Percentiles rank a stretch among this genome's conserved stretches.
Evolutionary conservation across 345 rosid genomes (phyloP).

Genomic region (Turritis glabra): DNA sequence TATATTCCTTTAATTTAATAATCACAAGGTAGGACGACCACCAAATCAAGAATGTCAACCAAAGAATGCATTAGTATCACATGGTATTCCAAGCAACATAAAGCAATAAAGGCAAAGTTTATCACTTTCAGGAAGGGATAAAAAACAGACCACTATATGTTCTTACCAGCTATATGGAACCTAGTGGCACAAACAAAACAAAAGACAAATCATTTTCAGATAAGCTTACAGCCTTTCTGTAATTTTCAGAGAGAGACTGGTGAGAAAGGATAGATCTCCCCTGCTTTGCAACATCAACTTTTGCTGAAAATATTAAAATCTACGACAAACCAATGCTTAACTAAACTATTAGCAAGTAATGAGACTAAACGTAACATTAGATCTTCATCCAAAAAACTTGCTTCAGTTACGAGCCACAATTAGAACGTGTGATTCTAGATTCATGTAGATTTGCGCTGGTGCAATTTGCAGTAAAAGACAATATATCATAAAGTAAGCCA

Average conservation of each 20-base stretch:
- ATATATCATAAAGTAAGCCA: slow-evolving; percentile 6
- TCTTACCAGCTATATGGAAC: slow-evolving; percentile 37
- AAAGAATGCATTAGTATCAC: slow-evolving; percentile 30
- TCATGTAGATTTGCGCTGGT: not conserved
- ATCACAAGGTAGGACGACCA: slow-evolving; percentile 16
- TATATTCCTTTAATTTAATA: not conserved
- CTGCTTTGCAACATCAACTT: slow-evolving; percentile 28
- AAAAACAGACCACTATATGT: slow-evolving; percentile 27
- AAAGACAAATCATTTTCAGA: slow-evolving; percentile 33
- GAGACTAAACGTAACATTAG: slow-evolving; percentile 1
- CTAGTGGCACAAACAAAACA: slow-evolving; percentile 37
- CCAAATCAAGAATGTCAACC: slow-evolving; percentile 26
- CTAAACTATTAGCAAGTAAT: slow-evolving; percentile 1
- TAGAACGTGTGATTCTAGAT: slow-evolving; percentile 1
- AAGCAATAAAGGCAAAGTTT: slow-evolving; percentile 31
- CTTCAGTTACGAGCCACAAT: slow-evolving; percentile 9
- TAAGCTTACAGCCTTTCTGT: slow-evolving; percentile 19
- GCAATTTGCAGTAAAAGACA: slow-evolving; percentile 27
- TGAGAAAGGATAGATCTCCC: slow-evolving; percentile 26
- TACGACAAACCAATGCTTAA: slow-evolving; percentile 3
- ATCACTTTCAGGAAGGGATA: slow-evolving; percentile 29
- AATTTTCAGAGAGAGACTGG: slow-evolving; percentile 31
- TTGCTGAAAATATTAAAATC: not conserved
- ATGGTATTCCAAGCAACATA: slow-evolving; percentile 26
- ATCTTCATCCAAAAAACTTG: not conserved